These are phyloP conservation scores for Debaryomyces udenii DNA, from an alignment of 1,139 yeast genomes.

Conservation along the genomic window DNA sequence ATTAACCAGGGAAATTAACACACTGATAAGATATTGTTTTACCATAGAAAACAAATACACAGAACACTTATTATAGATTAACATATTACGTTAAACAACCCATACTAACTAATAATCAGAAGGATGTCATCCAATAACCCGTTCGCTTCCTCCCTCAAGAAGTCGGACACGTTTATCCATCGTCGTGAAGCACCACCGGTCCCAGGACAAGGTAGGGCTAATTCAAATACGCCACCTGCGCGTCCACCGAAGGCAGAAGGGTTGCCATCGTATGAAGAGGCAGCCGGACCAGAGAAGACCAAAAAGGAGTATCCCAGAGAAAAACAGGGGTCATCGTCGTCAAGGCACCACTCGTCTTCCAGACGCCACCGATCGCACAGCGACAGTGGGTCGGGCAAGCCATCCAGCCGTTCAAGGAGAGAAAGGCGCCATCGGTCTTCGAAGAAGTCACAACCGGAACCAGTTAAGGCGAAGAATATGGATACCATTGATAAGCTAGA, in stretches of 20 bases:
- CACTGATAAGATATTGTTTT: constrained; percentile 1
- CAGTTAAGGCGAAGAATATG: constrained; percentile 59
- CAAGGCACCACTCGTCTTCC: constrained; percentile 21
- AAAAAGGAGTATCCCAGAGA: constrained; percentile 55
- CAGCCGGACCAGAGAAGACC: constrained; percentile 52
- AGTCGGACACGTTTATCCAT: constrained; percentile 38
- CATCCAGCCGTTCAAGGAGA: constrained; percentile 11
- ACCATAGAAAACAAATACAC: not conserved
- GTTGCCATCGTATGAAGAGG: constrained; percentile 69
- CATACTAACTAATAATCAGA: constrained; percentile 34
- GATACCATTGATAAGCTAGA: constrained; percentile 95
- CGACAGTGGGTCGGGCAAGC: constrained; percentile 17
- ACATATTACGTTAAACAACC: not conserved
- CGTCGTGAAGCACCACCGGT: constrained; percentile 40
- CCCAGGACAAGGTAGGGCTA: constrained; percentile 18
- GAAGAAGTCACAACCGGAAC: constrained; percentile 43
- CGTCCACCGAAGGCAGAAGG: constrained; percentile 35
- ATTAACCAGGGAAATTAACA: constrained; percentile 4
- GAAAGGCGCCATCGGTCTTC: constrained; percentile 20
- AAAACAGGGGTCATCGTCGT: constrained; percentile 31
- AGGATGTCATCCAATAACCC: constrained; percentile 60
- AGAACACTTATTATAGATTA: not conserved
- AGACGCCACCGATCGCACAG: constrained; percentile 21
- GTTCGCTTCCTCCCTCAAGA: constrained; percentile 51
- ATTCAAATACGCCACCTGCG: constrained; percentile 27